These are phyloP conservation scores for Leptographium procerum DNA, from an alignment of 2,329 filamentous ascomycete genomes.

Conservation along the genomic window DNA sequence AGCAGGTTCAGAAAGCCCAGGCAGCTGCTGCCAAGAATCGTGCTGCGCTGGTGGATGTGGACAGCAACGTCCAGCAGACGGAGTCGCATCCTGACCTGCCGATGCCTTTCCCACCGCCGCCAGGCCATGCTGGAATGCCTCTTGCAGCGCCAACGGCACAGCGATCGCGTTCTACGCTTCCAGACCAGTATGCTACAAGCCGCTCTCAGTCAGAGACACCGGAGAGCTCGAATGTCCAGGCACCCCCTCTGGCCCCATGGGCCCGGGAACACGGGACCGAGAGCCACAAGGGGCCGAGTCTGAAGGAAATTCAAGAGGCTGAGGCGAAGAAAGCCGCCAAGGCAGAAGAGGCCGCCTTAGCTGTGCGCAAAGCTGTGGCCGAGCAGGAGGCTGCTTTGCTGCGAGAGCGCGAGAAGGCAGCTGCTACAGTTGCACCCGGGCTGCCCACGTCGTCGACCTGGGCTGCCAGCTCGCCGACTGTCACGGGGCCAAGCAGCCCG, in stretches of 20 bases:
- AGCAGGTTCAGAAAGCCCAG: constrained; percentile 72
- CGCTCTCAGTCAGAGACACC: constrained; percentile 72
- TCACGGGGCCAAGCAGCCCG: constrained; percentile 43
- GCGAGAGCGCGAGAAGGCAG: constrained; percentile 47
- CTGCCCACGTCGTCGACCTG: constrained; percentile 83
- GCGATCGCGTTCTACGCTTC: constrained; percentile 70
- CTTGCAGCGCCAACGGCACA: constrained; percentile 83
- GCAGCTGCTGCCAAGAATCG: constrained; percentile 50
- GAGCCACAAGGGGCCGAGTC: constrained; percentile 70
- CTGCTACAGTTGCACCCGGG: constrained; percentile 53
- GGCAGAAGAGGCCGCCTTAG: constrained; percentile 68
- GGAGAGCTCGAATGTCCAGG: constrained; percentile 29
- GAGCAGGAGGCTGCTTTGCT: constrained; percentile 64
- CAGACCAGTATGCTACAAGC: constrained; percentile 51
- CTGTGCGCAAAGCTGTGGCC: constrained; percentile 62
- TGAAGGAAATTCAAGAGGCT: constrained; percentile 93
- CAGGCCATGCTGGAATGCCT: constrained; percentile 60
- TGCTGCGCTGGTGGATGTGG: constrained; percentile 22
- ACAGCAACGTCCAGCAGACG: constrained; percentile 8
- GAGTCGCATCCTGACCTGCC: constrained; percentile 58
- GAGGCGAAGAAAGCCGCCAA: constrained; percentile 90
- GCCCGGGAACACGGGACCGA: constrained; percentile 69
- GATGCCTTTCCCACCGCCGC: constrained; percentile 62
- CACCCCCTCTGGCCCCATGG: constrained; percentile 82
- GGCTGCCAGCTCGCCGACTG: constrained; percentile 66